These are phyloP conservation scores for Ogataea degrootiae DNA, from an alignment of 805 yeast genomes.

Conservation along the genomic window DNA sequence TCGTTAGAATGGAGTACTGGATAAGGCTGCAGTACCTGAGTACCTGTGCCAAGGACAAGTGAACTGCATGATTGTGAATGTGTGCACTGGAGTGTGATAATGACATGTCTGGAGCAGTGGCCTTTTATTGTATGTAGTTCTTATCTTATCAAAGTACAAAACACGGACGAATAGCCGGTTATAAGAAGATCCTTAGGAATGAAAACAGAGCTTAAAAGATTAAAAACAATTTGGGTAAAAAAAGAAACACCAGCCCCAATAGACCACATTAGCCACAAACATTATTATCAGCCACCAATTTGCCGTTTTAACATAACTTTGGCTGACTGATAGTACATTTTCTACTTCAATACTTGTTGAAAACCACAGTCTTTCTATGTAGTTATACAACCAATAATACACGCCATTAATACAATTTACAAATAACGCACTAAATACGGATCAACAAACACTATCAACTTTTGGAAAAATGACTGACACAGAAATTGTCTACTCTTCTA, in stretches of 20 bases:
- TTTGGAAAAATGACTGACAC: neutral
- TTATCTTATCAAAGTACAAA: no score
- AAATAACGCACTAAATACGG: neutral
- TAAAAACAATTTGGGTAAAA: no score
- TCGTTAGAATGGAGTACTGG: conserved; percentile 6
- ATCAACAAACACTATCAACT: neutral
- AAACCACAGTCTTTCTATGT: neutral
- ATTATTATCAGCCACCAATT: neutral
- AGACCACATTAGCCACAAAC: neutral
- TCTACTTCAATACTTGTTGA: neutral
- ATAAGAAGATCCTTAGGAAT: no score
- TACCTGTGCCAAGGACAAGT: conserved; percentile 9
- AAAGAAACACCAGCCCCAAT: neutral
- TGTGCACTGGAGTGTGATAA: neutral
- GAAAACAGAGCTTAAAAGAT: no score
- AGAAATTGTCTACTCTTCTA: conserved; percentile 19
- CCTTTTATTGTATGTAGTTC: no score
- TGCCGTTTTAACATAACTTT: neutral
- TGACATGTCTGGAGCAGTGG: no score
- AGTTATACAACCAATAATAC: neutral
- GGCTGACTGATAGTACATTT: neutral
- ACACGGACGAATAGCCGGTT: no score
- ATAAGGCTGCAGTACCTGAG: conserved; percentile 12
- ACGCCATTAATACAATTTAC: neutral
- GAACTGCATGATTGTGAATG: neutral